Evolutionary conservation across 1,284 basidiomycete genomes (phyloP).

Genomic region (Pholiota adiposa): DNA sequence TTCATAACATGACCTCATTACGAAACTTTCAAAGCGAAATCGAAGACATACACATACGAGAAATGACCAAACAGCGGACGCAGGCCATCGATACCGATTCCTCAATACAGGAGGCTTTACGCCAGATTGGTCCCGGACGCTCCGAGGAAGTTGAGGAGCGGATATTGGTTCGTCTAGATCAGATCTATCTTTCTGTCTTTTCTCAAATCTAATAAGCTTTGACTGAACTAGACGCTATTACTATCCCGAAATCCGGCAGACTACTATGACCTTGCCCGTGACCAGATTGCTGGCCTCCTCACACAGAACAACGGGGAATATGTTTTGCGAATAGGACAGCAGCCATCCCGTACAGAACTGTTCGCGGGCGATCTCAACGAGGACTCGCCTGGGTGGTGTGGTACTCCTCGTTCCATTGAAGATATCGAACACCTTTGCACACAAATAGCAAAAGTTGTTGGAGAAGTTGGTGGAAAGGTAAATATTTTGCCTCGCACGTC

Average conservation of each 20-base stretch:
- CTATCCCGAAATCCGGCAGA: conserved; percentile 46
- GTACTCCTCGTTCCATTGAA: conserved; percentile 49
- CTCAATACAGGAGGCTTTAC: background rate
- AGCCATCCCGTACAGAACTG: conserved; percentile 56
- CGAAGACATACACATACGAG: conserved; percentile 69
- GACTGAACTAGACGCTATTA: conserved; percentile 48
- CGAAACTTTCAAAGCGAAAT: conserved; percentile 78
- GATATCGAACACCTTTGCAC: conserved; percentile 54
- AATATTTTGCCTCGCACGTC: background rate
- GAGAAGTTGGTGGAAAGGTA: conserved; percentile 80
- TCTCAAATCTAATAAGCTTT: conserved; percentile 9
- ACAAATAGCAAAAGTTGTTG: conserved; percentile 52
- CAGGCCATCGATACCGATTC: conserved; percentile 25
- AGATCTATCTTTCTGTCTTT: background rate
- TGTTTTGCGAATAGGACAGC: conserved; percentile 69
- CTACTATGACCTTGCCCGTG: conserved; percentile 59
- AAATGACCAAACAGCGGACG: conserved; percentile 62
- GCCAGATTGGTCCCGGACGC: conserved; percentile 1
- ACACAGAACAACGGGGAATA: conserved; percentile 72
- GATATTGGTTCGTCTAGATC: conserved; percentile 54
- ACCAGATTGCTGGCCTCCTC: conserved; percentile 65
- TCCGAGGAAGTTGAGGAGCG: conserved; percentile 54
- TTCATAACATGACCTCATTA: conserved; percentile 58
- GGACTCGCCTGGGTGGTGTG: conserved; percentile 56
- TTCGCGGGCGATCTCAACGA: conserved; percentile 55